Base-by-base conservation (phyloP, 2,329 filamentous ascomycete genomes). In the Pyricularia grisea region DNA sequence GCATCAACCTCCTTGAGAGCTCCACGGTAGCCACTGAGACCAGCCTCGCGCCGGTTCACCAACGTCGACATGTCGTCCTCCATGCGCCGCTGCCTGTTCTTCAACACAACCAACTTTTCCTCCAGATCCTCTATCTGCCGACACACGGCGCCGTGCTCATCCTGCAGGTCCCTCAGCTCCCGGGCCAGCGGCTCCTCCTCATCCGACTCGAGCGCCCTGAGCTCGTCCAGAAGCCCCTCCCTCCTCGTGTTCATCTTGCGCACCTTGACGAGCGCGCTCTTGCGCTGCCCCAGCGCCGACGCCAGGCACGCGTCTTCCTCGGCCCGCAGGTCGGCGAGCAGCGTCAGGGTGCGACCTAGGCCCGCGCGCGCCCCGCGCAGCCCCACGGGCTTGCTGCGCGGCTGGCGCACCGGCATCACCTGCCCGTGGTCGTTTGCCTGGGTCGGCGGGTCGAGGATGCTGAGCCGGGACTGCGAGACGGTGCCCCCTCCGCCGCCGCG, bases 21-120 rank as follows among this genome's bases (percentile, higher is more conserved):
- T 1, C 88, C 86, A 25, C 84, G 86, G 76, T 92, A 93, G 0
- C 90, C 89, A 69, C 89, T 91, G 17, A 93, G 76, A n/a, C 87
- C 88, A 1, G 90, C 88, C 75, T 93, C 90, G 55, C 89, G 82
- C 68, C 84, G 83, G 72, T 89, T 93, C 71, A 84, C 84, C 1
- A 88, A 83, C 69, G 90, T 87, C 7, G 85, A 82, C 65, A 92
- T 86, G 73, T 87, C 83, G 2, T 83, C 83, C 71, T 85, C 79
- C 0, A 93, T 77, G 75, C 83, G 84, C n/a, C 83, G 80, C 72
- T 88, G 87, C 31, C 85, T 82, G 65, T 82, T 84, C 73, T 87
- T 87, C 78, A 93, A 81, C 3, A 83, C 82, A 28, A 83, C 80
- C 2, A 94, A 80, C 72, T 86, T 85, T 73, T 87, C 82, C 76